Base-by-base conservation (phyloP, 176 grass and related monocot species). In the bread wheat (Triticum aestivum) region DNA sequence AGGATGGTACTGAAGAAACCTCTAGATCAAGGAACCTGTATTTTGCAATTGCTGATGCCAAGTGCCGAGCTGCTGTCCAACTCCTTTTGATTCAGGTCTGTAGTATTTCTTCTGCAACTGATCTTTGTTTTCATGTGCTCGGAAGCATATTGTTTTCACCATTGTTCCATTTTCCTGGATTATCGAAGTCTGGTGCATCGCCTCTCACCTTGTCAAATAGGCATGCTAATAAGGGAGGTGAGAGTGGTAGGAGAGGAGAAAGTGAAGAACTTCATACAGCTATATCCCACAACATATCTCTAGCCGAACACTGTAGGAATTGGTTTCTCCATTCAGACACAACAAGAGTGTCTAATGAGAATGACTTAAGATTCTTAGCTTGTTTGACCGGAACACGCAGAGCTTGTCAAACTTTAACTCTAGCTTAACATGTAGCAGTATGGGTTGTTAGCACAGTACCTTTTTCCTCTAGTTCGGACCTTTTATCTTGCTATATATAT, bases 71-170 rank as follows among this genome's bases (percentile, higher is more conserved):
- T 87, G 97, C 94, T 62, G 94, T 99, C 63, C 97, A 99, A 89
- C 97, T 99, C 87, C 87, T 99, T 75, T 81, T 99, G 75, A 99
- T 99, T 94, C 94, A 99, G 97, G 97, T 99, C 29, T 45, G 70
- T 75, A 72, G 20, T 85, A 84, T 73, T 87, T 52, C 65, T 86
- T 87, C 23, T 27, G 65, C 42, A 75, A 30, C 29, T 27, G 3
- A 17, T 61, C 5, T 83, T 83, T 77, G 23, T 61, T n/a, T 77
- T 71, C 72, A 4, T 70, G 35, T 69, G 26, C 45, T 23, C 18
- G 11, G 30, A 91, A 74, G 11, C 69, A 87, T 77, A 64, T 78
- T 72, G 3, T 81, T 33, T 85, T 69, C 3, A 17, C 75, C 34
- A 47, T 44, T 21, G 3, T 74, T 41, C 61, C 11, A 29, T 39